Evolutionary conservation across 2,329 filamentous ascomycete genomes (phyloP).

Genomic region (Thermothelomyces thermophilus): DNA sequence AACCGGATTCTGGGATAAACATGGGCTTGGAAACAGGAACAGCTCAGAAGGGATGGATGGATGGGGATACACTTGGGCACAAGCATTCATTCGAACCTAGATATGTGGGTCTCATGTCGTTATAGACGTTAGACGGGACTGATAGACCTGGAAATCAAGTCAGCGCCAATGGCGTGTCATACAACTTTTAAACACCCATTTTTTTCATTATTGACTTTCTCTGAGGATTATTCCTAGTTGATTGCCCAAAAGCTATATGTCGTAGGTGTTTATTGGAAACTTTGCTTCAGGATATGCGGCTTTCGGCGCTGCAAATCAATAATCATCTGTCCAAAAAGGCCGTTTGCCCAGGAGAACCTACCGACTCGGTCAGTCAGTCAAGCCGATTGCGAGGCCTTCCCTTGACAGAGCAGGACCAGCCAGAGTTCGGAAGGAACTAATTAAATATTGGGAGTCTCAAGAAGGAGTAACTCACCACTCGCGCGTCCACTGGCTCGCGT

Average conservation of each 20-base stretch:
- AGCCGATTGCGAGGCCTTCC: too few relatives aligned
- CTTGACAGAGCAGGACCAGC: too few relatives aligned
- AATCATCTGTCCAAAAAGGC: constrained; percentile 77
- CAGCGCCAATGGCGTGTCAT: not conserved
- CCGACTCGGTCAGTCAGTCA: too few relatives aligned
- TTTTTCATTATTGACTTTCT: too few relatives aligned
- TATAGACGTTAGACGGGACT: constrained; percentile 2
- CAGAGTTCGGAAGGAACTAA: too few relatives aligned
- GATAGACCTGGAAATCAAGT: not conserved
- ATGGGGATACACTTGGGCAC: not conserved
- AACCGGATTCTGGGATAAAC: not conserved
- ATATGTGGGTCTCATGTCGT: not conserved
- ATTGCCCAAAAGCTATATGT: too few relatives aligned
- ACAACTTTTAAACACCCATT: not conserved
- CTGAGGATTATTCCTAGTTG: too few relatives aligned
- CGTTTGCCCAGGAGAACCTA: constrained; percentile 91
- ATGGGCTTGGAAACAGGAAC: not conserved
- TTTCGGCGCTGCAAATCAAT: constrained; percentile 66
- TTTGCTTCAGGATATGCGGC: constrained; percentile 43
- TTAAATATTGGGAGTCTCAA: too few relatives aligned
- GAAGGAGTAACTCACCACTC: constrained; percentile 34
- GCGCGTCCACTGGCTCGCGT: constrained; percentile 39
- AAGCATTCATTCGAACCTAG: not conserved
- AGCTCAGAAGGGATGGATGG: not conserved
- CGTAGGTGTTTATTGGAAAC: constrained; percentile 36